Evolutionary conservation across 163 green algal species (phyloP).

Genomic region (Scenedesmus sp.): DNA sequence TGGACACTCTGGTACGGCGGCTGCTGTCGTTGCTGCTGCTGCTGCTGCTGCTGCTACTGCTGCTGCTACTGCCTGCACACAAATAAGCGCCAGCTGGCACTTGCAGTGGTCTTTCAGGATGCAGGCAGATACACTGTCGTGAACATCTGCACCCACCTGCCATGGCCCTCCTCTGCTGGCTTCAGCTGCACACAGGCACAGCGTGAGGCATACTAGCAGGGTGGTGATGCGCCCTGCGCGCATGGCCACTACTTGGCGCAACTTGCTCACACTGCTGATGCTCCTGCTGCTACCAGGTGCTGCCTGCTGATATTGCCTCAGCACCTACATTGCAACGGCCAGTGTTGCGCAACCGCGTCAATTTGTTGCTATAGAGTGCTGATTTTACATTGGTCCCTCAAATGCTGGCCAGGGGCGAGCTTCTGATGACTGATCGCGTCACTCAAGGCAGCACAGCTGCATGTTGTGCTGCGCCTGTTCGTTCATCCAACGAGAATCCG

Average conservation of each 20-base stretch:
- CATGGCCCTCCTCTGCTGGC: neutral
- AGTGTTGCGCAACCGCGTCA: too few species aligned
- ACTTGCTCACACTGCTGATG: neutral
- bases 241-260: neutral
- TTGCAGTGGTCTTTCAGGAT: neutral
- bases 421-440: neutral
- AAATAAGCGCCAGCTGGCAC: neutral
- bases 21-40: neutral
- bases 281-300: neutral
- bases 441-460: neutral
- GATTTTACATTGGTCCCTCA: too few species aligned
- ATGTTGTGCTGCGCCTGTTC: neutral
- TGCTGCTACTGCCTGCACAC: neutral
- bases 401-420: neutral
- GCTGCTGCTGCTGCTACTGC: neutral
- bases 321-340: slow-evolving; percentile 18
- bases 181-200: slow-evolving; percentile 10
- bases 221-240: neutral
- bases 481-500: neutral
- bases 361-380: too few species aligned
- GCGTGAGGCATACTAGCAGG: neutral
- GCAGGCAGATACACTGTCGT: neutral
- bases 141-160: slow-evolving; percentile 4
- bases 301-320: neutral
- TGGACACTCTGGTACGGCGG: neutral